Base-by-base conservation (phyloP, 2,329 filamentous ascomycete species). In the Ascochyta clinopodiicola region DNA sequence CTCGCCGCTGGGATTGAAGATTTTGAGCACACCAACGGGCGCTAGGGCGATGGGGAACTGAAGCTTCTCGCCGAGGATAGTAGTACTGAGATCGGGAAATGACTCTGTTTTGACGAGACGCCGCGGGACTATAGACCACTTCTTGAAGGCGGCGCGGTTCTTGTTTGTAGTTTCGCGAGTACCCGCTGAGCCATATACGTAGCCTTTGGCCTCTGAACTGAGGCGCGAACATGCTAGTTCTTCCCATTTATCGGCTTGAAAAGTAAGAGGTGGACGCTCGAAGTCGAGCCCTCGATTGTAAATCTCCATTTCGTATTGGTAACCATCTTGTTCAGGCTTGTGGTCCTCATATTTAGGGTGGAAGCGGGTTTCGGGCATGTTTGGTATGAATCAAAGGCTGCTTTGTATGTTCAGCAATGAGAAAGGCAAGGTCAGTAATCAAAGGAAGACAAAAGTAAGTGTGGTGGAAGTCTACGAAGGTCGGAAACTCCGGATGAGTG, bases 1-100 rank as follows among this genome's bases (percentile, higher is more conserved):
- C 63, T 91, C 88, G n/a, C 81, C 83, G 59, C 88, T 84, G 0
- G 79, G 70, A 61, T 91, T 87, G 72, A 88, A 88, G 24, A 89
- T 84, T 0, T 77, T 76, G 61, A 90, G 86, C 0, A 89, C 86
- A 0, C 88, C 88, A 1, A 91, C 78, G 0, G 88, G 88, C 2
- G 87, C 87, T 73, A 88, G 82, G 2, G 88, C 70, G 1, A 88
- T 66, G 0, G 85, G 86, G 3, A 73, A 77, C 7, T 79, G 71
- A 34, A 80, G 74, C 44, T 77, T 72, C 45, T 78, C 70, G 6
- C 78, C 79, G 15, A 76, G 67, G 1, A 80, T 62, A 1, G 60
- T 55, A 17, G 59, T 57, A 4, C 29, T 51, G 13, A 66, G 56
- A 40, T 66, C 50, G 1, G 57, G 60, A 31, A 62, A 59, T 10